These are phyloP conservation scores for Pythium pectinolyticum DNA, from an alignment of 352 stramenopile genomes.

Conservation along the genomic window DNA sequence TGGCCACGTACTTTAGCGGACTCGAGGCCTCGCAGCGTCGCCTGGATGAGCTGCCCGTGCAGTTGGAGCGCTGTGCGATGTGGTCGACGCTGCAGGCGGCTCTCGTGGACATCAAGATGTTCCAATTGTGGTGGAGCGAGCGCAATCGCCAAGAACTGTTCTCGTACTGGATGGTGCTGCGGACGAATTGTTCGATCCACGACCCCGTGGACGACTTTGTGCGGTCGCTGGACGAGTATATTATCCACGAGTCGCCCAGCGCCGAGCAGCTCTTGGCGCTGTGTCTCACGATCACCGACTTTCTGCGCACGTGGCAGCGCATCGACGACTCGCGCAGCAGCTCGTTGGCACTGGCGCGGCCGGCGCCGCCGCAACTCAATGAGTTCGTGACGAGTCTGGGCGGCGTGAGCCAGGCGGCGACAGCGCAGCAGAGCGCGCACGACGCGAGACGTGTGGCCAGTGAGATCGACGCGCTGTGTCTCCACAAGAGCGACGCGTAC, in stretches of 20 bases:
- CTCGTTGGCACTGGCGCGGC: slow-evolving; percentile 17
- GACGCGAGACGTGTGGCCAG: slow-evolving; percentile 56
- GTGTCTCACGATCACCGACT: slow-evolving; percentile 79
- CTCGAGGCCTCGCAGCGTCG: slow-evolving; percentile 70
- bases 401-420: slow-evolving; percentile 44
- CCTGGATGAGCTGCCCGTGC: slow-evolving; percentile 79
- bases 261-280: slow-evolving; percentile 66
- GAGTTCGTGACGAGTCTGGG: slow-evolving; percentile 73
- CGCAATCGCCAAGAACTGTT: slow-evolving; percentile 83
- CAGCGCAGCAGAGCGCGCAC: slow-evolving; percentile 45
- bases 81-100: slow-evolving; percentile 65
- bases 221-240: slow-evolving; percentile 73
- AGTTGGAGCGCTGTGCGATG: slow-evolving; percentile 69
- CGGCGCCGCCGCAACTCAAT: slow-evolving; percentile 49
- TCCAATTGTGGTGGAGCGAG: slow-evolving; percentile 80
- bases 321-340: slow-evolving; percentile 34
- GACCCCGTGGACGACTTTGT: slow-evolving; percentile 83
- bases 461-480: slow-evolving; percentile 64
- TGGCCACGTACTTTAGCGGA: slow-evolving; percentile 73
- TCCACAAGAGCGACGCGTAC: slow-evolving; percentile 70
- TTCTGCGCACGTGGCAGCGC: slow-evolving; percentile 69
- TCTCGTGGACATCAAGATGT: slow-evolving; percentile 87
- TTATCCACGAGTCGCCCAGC: slow-evolving; percentile 57
- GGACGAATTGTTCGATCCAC: slow-evolving; percentile 58
- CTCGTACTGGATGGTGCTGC: slow-evolving; percentile 74